Conservation (phyloP, 495 filamentous ascomycete species). For the Penicillium samsonianum region DNA sequence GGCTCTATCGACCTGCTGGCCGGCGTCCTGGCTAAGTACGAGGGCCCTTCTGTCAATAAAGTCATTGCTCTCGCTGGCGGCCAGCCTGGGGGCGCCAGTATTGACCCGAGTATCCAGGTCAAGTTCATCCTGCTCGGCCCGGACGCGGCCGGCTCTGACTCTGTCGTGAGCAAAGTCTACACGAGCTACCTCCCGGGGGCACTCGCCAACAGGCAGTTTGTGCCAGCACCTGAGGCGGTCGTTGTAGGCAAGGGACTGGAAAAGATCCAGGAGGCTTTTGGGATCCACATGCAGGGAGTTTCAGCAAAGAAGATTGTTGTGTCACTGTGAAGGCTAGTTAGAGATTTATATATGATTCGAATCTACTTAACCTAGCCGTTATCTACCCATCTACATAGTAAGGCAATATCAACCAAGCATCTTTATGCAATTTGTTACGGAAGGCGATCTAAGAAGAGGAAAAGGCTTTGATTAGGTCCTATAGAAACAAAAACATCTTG, state of each 20-base stretch:
- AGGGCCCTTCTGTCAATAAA: not conserved
- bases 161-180: not conserved
- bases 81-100: not conserved
- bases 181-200: not conserved
- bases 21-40: not conserved
- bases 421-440: too few relatives aligned
- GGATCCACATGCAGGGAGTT: constrained; percentile 34
- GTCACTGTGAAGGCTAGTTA: constrained; percentile 4
- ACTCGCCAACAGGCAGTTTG: not conserved
- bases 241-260: constrained; percentile 35
- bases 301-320: constrained; percentile 40
- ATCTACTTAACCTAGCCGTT: not conserved
- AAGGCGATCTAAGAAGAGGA: too few relatives aligned
- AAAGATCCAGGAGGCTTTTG: constrained; percentile 37
- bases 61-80: not conserved
- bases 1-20: not conserved
- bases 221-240: not conserved
- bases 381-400: not conserved
- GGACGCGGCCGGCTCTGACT: not conserved
- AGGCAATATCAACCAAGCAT: too few relatives aligned
- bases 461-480: too few relatives aligned
- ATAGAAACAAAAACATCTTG: too few relatives aligned
- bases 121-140: not conserved
- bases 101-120: not conserved
- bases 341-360: not conserved